phyloP scores from a whole-genome alignment of 2,329 filamentous ascomycete species.

The Calonectria pseudoturangicola region DNA sequence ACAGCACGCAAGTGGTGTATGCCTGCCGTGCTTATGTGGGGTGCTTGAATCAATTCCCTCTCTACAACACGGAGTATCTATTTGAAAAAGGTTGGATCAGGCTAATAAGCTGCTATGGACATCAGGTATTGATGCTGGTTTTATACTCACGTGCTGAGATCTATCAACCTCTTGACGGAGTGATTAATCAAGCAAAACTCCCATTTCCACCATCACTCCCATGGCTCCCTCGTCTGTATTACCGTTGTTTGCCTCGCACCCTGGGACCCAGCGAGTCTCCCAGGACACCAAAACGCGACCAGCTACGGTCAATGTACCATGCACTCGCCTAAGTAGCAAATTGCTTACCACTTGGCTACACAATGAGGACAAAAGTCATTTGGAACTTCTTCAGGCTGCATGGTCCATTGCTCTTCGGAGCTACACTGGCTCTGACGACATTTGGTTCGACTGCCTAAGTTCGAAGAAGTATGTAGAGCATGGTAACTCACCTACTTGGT shows the following conservation, averaged over 20 bases:
- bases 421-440: conserved; percentile 11
- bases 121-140: neutral
- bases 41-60: conserved; percentile 22
- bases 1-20: neutral
- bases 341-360: neutral
- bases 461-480: conserved; percentile 5
- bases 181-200: conserved; percentile 3
- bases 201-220: neutral
- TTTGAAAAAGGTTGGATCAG: neutral
- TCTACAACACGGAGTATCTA: neutral
- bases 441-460: neutral
- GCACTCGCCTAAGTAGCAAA: neutral
- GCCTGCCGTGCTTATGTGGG: conserved; percentile 1
- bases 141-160: conserved; percentile 2
- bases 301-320: conserved; percentile 2
- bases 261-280: neutral
- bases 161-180: neutral
- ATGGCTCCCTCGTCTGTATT: conserved; percentile 15
- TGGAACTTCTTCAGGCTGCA: conserved; percentile 5
- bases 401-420: neutral
- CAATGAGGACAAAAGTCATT: neutral
- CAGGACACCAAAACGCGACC: neutral
- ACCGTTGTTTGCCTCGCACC: conserved; percentile 13
- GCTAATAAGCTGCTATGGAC: conserved; percentile 4
- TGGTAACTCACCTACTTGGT: neutral